Base-by-base conservation (phyloP, 108 stramenopile species). In the Fragilariopsis cylindrus region DNA sequence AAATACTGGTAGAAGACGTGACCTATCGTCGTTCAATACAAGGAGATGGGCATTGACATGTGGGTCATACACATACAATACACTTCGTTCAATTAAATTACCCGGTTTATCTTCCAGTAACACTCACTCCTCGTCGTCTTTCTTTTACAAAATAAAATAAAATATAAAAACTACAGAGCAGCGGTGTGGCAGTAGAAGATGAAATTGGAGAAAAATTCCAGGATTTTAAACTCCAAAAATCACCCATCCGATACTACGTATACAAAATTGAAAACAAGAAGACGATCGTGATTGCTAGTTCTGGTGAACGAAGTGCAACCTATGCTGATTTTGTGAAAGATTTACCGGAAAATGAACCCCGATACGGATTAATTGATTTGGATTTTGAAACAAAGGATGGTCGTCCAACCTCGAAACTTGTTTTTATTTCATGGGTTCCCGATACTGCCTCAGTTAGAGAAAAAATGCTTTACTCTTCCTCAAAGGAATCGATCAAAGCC, bases 381-480 rank as follows among this genome's bases (percentile, higher is more conserved):
- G 94, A 97, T 63, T 97, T 96, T 75, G 74, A 73, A 41, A 87
- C 96, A 11, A 74, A 78, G 55, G 97, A 97, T 80, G 98, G 93
- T 21, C 93, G 98, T 69, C 88, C 89, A 19, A 94, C 93, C 57
- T 90, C 93, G 66, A 98, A 98, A 81, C 76, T 98, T 46, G 88
- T 98, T 3, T 92, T 97, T 58, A 92, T 98, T 73, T 88, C 91
- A 49, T 98, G 98, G 98, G 90, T 88, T 62, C 98, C 98, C 3
- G 98, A 98, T 70, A 90, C 88, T 21, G 96, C 92, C 19, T 72
- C 76, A 19, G 81, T 98, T 64, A 82, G 92, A 73, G 60, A 82
- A 64, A 98, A 98, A 85, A 98, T 98, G 98, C 73, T 97, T 55
- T 98, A 97, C 87, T 80, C 88, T 70, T 96, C 92, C 40, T 91